Conservation (phyloP, 495 filamentous ascomycete species). For the Penicillium paradoxum region DNA sequence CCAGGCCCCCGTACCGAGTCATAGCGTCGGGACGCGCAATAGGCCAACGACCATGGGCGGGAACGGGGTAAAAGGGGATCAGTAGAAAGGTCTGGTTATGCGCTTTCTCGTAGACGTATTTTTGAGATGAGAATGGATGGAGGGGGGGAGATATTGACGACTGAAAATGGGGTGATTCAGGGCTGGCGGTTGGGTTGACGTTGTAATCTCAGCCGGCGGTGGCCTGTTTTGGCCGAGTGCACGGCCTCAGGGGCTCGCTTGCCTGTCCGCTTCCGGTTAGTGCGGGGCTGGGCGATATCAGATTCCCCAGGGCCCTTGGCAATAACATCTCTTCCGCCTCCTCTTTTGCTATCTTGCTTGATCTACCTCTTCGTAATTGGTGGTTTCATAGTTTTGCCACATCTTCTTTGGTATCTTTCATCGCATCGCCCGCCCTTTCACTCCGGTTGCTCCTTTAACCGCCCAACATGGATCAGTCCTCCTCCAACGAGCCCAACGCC, state of each 20-base stretch:
- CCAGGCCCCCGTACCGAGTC: constrained; percentile 58
- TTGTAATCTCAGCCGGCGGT: constrained; percentile 47
- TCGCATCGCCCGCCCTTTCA: background rate
- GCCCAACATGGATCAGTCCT: constrained; percentile 32
- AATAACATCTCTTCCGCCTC: constrained; percentile 1
- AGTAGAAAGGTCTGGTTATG: constrained; percentile 47
- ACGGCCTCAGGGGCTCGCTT: constrained; percentile 50
- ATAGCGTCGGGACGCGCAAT: constrained; percentile 56
- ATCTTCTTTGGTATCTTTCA: background rate
- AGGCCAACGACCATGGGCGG: constrained; percentile 42
- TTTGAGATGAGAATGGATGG: constrained; percentile 49
- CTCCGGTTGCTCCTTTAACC: constrained; percentile 1
- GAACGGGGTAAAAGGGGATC: constrained; percentile 37
- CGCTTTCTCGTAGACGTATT: constrained; percentile 50
- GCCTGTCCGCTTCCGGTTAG: constrained; percentile 39
- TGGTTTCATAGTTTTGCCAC: background rate
- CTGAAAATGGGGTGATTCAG: constrained; percentile 38
- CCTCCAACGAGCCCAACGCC: constrained; percentile 36
- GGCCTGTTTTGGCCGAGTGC: constrained; percentile 44
- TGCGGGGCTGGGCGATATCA: constrained; percentile 48
- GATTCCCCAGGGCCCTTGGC: constrained; percentile 24
- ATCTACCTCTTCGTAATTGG: background rate
- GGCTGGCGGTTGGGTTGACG: constrained; percentile 60
- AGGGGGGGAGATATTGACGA: constrained; percentile 55
- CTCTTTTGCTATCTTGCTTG: background rate